Evolutionary conservation across 2,329 filamentous ascomycete species (phyloP), one percentile per base, ranked within the genome.

Genomic region (Trichoderma koningii): DNA sequence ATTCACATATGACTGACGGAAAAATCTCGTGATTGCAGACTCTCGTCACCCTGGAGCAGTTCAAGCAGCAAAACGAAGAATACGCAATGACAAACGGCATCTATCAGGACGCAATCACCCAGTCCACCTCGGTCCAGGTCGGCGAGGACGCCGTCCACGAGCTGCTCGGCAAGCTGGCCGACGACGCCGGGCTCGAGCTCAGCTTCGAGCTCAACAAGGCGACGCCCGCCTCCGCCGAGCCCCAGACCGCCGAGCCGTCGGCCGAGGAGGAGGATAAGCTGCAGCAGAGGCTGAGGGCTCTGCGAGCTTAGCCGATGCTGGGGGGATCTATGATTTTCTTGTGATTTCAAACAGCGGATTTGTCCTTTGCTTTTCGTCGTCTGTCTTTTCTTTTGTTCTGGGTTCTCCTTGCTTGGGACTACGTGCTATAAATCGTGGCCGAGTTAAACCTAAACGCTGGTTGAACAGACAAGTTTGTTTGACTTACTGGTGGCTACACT

Each of bases 61-160:
- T 85, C 80, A 83, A 83, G 74, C 77, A 81, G 68, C 85, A 87
- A 72, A 87, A 86, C 76, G 85, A 87, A 74, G 85, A 87, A 71
- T 87, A 87, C 76, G 83, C 84, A 75, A 85, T 87, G 79, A 83
- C 80, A 74, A 87, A 86, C 76, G 84, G 88, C 70, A 92, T 93
- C 78, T 95, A 95, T 78, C 91, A 94, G 77, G 92, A 93, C 73
- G 91, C 92, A 66, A 94, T 93, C 68, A 87, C 86, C 23, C 89
- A 90, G 67, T 90, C 89, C 44, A 96, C 92, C 1, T 76, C 91
- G 77, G 72, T 89, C 80, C 75, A 91, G 82, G 76, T 93, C 80
- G 79, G 91, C 80, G 78, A 96, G 75, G 92, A 96, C 70, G 92
- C 93, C 70, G 92, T 96, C 2, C 92, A 96, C 76, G 88, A 92